Evolutionary conservation across 2,329 filamentous ascomycete genomes (phyloP).

Genomic region (Microcyclospora pomicola): DNA sequence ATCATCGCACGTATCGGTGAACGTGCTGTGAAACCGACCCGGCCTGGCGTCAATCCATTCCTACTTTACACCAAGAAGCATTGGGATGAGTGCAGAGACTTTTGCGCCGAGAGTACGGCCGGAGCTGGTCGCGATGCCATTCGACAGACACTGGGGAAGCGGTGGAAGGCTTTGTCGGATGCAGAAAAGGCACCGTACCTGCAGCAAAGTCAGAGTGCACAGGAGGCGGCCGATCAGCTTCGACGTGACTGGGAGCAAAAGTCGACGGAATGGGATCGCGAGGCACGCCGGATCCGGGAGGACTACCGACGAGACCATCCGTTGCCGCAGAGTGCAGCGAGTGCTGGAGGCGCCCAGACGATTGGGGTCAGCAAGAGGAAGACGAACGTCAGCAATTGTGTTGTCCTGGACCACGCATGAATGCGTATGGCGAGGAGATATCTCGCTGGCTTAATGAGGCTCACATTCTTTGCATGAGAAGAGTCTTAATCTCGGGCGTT

Average conservation of each 20-base stretch:
- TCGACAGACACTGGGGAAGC: slow-evolving; percentile 68
- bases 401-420: slow-evolving; percentile 14
- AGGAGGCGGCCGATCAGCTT: slow-evolving; percentile 47
- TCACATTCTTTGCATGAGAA: too few relatives aligned
- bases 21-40: slow-evolving; percentile 56
- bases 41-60: slow-evolving; percentile 72
- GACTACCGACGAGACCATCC: slow-evolving; percentile 25
- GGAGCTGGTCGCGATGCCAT: slow-evolving; percentile 61
- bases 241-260: slow-evolving; percentile 46
- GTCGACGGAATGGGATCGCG: slow-evolving; percentile 58
- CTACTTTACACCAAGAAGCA: slow-evolving; percentile 73
- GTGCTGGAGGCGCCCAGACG: slow-evolving; percentile 1
- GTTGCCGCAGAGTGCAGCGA: slow-evolving; percentile 6
- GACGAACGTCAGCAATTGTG: slow-evolving; percentile 20
- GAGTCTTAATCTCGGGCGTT: too few relatives aligned
- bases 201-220: slow-evolving; percentile 57
- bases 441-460: too few relatives aligned
- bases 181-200: slow-evolving; percentile 66
- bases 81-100: slow-evolving; percentile 47
- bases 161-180: slow-evolving; percentile 69
- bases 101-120: slow-evolving; percentile 49
- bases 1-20: slow-evolving; percentile 55
- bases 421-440: too few relatives aligned
- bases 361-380: slow-evolving; percentile 17
- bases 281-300: slow-evolving; percentile 38